Base-by-base conservation (phyloP, 345 rosid species). In the Arabidopsis suecica region DNA sequence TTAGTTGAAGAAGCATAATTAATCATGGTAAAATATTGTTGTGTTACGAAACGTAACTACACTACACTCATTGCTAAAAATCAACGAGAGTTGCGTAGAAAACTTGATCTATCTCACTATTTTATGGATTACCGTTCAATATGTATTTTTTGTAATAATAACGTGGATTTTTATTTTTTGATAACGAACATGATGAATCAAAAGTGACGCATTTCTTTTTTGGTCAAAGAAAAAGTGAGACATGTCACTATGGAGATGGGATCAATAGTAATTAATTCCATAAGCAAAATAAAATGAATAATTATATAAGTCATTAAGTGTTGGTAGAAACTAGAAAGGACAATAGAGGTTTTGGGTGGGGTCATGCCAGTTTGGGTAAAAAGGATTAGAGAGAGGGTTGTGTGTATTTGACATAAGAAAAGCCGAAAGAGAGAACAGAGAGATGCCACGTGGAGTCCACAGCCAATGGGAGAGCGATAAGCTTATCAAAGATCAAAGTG, bases 381-480 rank as follows among this genome's bases (percentile, higher is more conserved):
- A 38, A 13, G 60, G 33, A 16, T 37, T 3, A 51, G 33, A 51
- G 51, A 40, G 37, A 23, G 32, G 16, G 11, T 23, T 12, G 8
- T 51, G 32, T 23, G 16, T 7, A 23, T 22, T 60, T 42, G 36
- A 58, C 25, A 34, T 9, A 60, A 36, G 23, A 2, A 36, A 51
- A 36, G 54, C 25, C 14, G 18, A 47, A 61, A 58, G 36, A 65
- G 65, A 54, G 74, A 61, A 61, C 30, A 9, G 0, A 4, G 11
- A 33, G 1, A 2, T 0, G 81, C 63, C 81, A 72, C 70, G 78
- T 78, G 74, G 58, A 34, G 0, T 0, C 0, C 5, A 8, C 0
- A 20, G 70, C 81, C 81, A 78, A 78, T 78, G 68, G 53, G 65
- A 72, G 69, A 72, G 65, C 33, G 81, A 78, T 78, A 78, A 72